Conservation (phyloP, 2,329 filamentous ascomycete species). For the Neoscytalidium dimidiatum region DNA sequence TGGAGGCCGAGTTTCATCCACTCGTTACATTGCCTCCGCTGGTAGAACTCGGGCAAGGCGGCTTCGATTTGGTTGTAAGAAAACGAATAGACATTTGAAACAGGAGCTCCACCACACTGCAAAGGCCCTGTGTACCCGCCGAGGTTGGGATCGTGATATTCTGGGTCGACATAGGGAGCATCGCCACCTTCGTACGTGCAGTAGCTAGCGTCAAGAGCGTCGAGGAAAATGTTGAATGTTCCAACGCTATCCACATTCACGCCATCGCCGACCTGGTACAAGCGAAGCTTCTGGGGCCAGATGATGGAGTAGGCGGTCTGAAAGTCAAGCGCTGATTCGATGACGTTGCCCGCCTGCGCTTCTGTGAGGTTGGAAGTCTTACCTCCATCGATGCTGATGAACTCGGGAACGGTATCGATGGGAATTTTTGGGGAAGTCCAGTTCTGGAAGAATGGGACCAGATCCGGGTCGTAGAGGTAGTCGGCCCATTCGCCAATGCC, state of each 20-base stretch:
- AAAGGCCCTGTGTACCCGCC: conserved; percentile 53
- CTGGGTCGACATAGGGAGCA: conserved; percentile 50
- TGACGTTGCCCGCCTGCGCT: neutral
- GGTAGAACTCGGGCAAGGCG: conserved; percentile 56
- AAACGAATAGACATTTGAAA: conserved; percentile 60
- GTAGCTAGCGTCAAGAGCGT: conserved; percentile 53
- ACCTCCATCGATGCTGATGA: conserved; percentile 51
- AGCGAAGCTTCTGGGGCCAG: conserved; percentile 22
- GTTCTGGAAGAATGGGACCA: conserved; percentile 39
- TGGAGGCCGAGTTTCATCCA: conserved; percentile 48
- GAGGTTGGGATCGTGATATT: conserved; percentile 51
- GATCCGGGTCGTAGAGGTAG: conserved; percentile 27
- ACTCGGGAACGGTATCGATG: conserved; percentile 46
- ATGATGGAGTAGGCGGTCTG: conserved; percentile 23
- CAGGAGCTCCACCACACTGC: conserved; percentile 52
- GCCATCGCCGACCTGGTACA: conserved; percentile 23
- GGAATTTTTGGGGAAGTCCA: conserved; percentile 37
- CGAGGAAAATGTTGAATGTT: conserved; percentile 34
- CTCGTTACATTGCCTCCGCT: conserved; percentile 43
- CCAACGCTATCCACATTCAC: conserved; percentile 16
- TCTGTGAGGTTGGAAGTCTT: conserved; percentile 21
- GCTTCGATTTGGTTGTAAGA: conserved; percentile 59
- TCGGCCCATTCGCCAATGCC: conserved; percentile 19
- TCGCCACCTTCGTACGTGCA: conserved; percentile 52
- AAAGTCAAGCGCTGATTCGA: conserved; percentile 23